Conservation (phyloP, 2,329 filamentous ascomycete genomes). For the Metarhizium guizhouense region DNA sequence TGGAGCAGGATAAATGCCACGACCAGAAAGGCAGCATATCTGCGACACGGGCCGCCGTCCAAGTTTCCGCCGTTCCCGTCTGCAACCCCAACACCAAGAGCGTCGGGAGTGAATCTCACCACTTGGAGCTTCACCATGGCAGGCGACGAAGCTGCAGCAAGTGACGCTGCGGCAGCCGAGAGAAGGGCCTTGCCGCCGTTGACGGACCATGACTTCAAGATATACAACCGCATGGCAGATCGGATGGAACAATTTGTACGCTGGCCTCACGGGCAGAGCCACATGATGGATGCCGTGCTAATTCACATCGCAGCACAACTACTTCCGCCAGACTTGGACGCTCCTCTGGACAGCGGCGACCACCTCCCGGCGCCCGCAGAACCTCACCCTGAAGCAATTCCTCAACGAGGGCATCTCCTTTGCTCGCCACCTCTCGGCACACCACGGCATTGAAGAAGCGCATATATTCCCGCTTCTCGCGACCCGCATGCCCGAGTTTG, state of each 20-base stretch:
- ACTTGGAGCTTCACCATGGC: not conserved
- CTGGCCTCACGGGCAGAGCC: not conserved
- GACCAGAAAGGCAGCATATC: too few relatives aligned
- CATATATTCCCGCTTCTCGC: constrained; percentile 75
- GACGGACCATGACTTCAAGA: constrained; percentile 54
- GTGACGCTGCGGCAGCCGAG: not conserved
- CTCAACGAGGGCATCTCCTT: constrained; percentile 61
- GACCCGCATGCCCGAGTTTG: constrained; percentile 70
- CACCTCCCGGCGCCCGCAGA: constrained; percentile 46
- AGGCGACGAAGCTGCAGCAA: not conserved
- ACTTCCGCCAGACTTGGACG: constrained; percentile 69
- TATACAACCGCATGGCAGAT: constrained; percentile 65
- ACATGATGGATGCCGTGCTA: not conserved
- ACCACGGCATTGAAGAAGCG: constrained; percentile 77
- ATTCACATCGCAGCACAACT: constrained; percentile 50
- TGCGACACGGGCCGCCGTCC: too few relatives aligned
- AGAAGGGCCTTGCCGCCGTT: constrained; percentile 46
- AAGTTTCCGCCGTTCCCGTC: too few relatives aligned
- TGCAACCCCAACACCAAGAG: not conserved
- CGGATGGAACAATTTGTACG: constrained; percentile 44
- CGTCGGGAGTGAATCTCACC: not conserved
- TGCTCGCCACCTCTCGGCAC: constrained; percentile 57
- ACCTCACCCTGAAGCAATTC: constrained; percentile 61
- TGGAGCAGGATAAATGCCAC: too few relatives aligned
- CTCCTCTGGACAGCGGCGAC: constrained; percentile 58